Base-by-base conservation (phyloP, 257 asterid species). In the Solanum ossicruentum region DNA sequence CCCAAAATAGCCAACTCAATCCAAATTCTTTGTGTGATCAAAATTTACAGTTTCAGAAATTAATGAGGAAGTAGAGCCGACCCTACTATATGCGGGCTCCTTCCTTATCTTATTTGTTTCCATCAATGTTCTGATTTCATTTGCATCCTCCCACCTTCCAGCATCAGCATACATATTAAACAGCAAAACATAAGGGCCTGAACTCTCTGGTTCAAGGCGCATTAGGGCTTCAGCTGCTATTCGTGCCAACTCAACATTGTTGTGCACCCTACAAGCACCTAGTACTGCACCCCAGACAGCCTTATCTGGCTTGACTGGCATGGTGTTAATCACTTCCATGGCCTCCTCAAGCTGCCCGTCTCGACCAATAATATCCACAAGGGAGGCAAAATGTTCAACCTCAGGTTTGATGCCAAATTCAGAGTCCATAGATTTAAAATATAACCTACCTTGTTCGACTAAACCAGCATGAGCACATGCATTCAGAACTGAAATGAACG, bases 251-350 rank as follows among this genome's bases (percentile, higher is more conserved):
- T 93, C 96, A 28, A 90, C 91, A 84, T 92, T 90, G 78, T 90
- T 88, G 85, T 93, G 97, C 87, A 92, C 87, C 82, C 94, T 91
- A 82, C 99, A 93, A 58, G 98, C 98, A 49, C 93, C 91, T 91
- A 95, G 67, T 8, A 95, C 79, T 45, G 99, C 99, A 52, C 99
- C 99, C 99, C 97, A 95, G 10, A 95, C 96, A 70, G 91, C 96
- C 82, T 85, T 89, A 80, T 95, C 98, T 18, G 98, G 92, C 86
- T 93, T 87, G 45, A 93, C 47, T 2, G 94, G 92, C 99, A 94
- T 93, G 26, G 80, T 23, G 8, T 49, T 80, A 66, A 94, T 85
- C 43, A 95, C 88, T 85, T 88, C 88, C 94, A 94, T 88, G 36
- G 94, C 99, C 89, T 92, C 98, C 84, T 92, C 92, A 72, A 93